Conservation (phyloP, 495 filamentous ascomycete genomes). For the Xylaria scruposa region DNA sequence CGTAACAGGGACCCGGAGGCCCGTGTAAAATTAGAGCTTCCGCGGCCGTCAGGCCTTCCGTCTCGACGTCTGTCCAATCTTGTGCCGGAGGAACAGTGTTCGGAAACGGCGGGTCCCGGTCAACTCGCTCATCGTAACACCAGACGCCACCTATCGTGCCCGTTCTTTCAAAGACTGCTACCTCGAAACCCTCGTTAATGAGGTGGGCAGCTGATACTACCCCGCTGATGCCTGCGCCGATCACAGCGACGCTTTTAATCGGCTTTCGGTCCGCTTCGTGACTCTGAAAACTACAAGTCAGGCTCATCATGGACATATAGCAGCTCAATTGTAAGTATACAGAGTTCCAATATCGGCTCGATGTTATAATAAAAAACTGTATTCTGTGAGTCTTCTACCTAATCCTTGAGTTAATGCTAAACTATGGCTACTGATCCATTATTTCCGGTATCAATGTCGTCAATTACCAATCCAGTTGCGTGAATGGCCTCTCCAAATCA, state of each 20-base stretch:
- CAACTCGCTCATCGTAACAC: conserved; percentile 67
- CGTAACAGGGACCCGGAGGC: conserved; percentile 59
- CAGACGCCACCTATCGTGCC: conserved; percentile 66
- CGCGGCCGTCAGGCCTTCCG: conserved; percentile 32
- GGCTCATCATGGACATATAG: conserved; percentile 11
- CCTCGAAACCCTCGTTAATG: conserved; percentile 61
- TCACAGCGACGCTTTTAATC: conserved; percentile 64
- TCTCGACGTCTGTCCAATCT: conserved; percentile 42
- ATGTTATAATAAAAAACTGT: background rate
- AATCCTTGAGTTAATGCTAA: background rate
- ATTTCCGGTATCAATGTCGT: background rate
- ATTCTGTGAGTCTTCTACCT: background rate
- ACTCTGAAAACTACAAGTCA: background rate
- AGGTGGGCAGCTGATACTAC: conserved; percentile 69
- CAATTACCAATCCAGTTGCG: conserved; percentile 19
- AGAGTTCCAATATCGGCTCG: background rate
- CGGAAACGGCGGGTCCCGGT: conserved; percentile 65
- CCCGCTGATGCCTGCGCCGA: conserved; percentile 75
- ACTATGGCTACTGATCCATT: background rate
- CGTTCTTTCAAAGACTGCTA: conserved; percentile 70
- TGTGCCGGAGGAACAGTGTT: conserved; percentile 49
- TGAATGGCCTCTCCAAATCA: background rate
- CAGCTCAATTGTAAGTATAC: background rate
- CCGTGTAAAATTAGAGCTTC: conserved; percentile 35
- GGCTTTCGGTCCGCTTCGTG: conserved; percentile 24